These are phyloP conservation scores for Gracilaria vermiculophylla DNA, from an alignment of 23 red algal genomes.

Conservation along the genomic window DNA sequence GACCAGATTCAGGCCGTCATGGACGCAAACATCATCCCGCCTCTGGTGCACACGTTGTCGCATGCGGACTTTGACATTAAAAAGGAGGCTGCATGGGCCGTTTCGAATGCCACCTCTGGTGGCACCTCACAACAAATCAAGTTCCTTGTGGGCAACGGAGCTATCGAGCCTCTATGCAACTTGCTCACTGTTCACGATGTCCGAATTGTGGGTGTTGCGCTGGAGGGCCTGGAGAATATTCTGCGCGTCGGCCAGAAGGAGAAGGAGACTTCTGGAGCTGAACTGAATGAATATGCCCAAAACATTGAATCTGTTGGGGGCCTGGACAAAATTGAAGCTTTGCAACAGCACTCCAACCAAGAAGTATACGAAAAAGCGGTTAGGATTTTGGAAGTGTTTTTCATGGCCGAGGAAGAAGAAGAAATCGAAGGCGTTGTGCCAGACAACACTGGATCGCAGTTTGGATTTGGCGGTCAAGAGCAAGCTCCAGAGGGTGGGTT, in stretches of 20 bases:
- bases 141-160: constrained; percentile 78
- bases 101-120: constrained; percentile 95
- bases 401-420: constrained; percentile 78
- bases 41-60: constrained; percentile 75
- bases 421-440: constrained; percentile 82
- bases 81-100: constrained; percentile 95
- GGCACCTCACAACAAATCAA: constrained; percentile 78
- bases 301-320: constrained; percentile 87
- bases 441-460: constrained; percentile 67
- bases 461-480: constrained; percentile 60
- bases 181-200: constrained; percentile 84
- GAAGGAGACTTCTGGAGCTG: constrained; percentile 43
- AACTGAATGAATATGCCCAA: constrained; percentile 76
- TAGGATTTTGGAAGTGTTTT: constrained; percentile 79
- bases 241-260: constrained; percentile 79
- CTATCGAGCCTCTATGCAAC: constrained; percentile 93
- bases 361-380: constrained; percentile 92
- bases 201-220: constrained; percentile 77
- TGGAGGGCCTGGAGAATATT: constrained; percentile 96
- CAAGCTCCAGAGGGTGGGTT: constrained; percentile 67
- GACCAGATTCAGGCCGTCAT: constrained; percentile 92
- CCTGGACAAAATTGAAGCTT: constrained; percentile 88
- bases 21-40: constrained; percentile 85
- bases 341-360: constrained; percentile 88
- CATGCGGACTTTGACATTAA: constrained; percentile 97